Evolutionary conservation across 805 yeast species (phyloP), one percentile per base, ranked within the genome.

Genomic region (Metschnikowia lochheadii): DNA sequence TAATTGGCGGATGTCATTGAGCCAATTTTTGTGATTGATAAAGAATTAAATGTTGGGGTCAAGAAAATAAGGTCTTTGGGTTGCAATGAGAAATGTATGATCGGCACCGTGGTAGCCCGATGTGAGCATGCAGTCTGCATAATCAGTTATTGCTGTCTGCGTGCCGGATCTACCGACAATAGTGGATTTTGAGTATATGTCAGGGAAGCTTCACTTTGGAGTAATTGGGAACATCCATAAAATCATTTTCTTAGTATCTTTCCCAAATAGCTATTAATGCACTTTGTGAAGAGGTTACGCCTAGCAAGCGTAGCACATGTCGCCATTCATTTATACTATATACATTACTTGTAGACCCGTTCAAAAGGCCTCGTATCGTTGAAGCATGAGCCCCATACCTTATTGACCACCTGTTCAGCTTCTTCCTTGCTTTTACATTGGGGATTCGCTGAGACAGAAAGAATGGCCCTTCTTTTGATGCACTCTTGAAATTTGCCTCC

Each of bases 351-450:
- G 65, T 89, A 94, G 34, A 94, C 91, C 62, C 88, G 84, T 60
- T 94, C 98, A 68, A 89, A 94, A 1, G 99, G 99, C 61, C 99
- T 76, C 1, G 98, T 92, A 63, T 94, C 99, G 61, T 84, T 85
- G 65, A 90, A 94, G 65, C 99, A 94, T 43, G 92, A 84, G 54
- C 84, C 85, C 85, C 96, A 94, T 5, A 94, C 98, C 57, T 87
- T 85, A 55, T 87, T 82, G 3, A 94, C 97, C 5, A 82, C 86
- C 53, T 77, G 76, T 50, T 80, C 83, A 0, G 99, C 99, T 54
- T 85, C 85, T 41, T 82, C 84, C 51, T 77, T 75, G 57, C 77
- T 78, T 55, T 80, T 76, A 65, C 99, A 94, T 45, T 76, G 78
- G 2, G 98, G 98, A 66, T 94, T 92, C 0, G 87, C 94, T 62